A percentile compares a stretch with the other conserved stretches of the same genome.
phyloP scores from a whole-genome alignment of 257 asterid genomes.

The Perilla frutescens region DNA sequence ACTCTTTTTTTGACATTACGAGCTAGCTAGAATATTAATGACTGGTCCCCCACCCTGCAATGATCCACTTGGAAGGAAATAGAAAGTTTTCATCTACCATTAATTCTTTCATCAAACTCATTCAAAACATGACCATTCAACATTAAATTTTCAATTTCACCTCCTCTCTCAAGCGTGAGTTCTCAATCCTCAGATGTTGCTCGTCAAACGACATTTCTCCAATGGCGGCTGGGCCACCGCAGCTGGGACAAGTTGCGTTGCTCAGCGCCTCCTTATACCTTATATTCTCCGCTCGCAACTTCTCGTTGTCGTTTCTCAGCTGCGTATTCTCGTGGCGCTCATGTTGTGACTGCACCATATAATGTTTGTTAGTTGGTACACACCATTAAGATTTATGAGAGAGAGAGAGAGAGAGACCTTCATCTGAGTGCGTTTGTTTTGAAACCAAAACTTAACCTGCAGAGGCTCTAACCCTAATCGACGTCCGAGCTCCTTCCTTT shows the following conservation, averaged over 20 bases:
- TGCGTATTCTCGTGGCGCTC: slow-evolving; percentile 65
- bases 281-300: slow-evolving; percentile 66
- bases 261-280: slow-evolving; percentile 65
- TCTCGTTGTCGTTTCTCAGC: slow-evolving; percentile 65
- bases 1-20: background rate
- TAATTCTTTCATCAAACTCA: background rate
- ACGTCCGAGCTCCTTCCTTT: slow-evolving; percentile 87
- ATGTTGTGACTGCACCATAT: slow-evolving; percentile 57
- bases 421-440: slow-evolving; percentile 88
- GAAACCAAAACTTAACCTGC: slow-evolving; percentile 95
- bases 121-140: background rate
- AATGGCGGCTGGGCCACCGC: slow-evolving; percentile 75
- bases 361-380: background rate
- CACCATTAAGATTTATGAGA: background rate
- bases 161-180: slow-evolving; percentile 74
- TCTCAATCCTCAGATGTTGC: slow-evolving; percentile 70
- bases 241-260: slow-evolving; percentile 62
- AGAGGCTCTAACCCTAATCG: slow-evolving; percentile 70
- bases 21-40: background rate
- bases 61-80: too few species aligned
- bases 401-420: slow-evolving; percentile 44
- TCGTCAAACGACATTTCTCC: slow-evolving; percentile 75
- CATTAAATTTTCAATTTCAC: slow-evolving; percentile 32
- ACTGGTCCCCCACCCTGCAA: background rate
- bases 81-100: background rate